Evolutionary conservation across 2,329 filamentous ascomycete species (phyloP).

Genomic region (Phaeoacremonium minimum): DNA sequence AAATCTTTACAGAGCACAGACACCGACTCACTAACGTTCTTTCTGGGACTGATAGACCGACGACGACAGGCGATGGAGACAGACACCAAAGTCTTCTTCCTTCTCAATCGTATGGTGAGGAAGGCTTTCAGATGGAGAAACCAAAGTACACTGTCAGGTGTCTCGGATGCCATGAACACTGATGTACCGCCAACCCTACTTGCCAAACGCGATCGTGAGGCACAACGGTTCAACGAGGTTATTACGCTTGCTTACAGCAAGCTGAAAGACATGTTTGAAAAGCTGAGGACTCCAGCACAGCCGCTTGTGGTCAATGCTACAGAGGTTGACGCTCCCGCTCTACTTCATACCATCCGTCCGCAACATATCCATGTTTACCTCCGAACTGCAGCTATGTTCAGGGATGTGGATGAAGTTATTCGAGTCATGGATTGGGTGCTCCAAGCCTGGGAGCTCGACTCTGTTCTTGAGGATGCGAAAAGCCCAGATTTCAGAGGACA

Average conservation of each 20-base stretch:
- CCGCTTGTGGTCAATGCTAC: background rate
- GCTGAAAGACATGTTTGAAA: constrained; percentile 11
- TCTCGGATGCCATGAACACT: too few relatives aligned
- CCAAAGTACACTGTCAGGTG: too few relatives aligned
- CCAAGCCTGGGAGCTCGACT: constrained; percentile 32
- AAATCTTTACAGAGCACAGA: constrained; percentile 18
- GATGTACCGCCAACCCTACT: background rate
- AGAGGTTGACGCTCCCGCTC: constrained; percentile 15
- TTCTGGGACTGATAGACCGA: constrained; percentile 21
- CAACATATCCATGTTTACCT: constrained; percentile 55
- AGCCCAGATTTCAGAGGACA: constrained; percentile 27
- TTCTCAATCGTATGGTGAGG: constrained; percentile 25
- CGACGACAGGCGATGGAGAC: constrained; percentile 22
- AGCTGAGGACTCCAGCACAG: constrained; percentile 19
- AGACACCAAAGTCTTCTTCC: constrained; percentile 28
- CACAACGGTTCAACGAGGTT: constrained; percentile 3
- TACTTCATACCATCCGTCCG: constrained; percentile 39
- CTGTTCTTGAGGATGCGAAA: constrained; percentile 28
- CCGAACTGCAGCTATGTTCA: constrained; percentile 56
- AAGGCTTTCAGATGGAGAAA: constrained; percentile 20
- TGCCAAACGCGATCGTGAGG: too few relatives aligned
- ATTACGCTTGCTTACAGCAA: constrained; percentile 9
- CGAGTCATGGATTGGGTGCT: constrained; percentile 56
- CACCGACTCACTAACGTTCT: constrained; percentile 22
- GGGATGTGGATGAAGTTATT: constrained; percentile 55